These are phyloP conservation scores for Suhomyces choctaworum DNA, from an alignment of 1,139 yeast species.

Conservation along the genomic window DNA sequence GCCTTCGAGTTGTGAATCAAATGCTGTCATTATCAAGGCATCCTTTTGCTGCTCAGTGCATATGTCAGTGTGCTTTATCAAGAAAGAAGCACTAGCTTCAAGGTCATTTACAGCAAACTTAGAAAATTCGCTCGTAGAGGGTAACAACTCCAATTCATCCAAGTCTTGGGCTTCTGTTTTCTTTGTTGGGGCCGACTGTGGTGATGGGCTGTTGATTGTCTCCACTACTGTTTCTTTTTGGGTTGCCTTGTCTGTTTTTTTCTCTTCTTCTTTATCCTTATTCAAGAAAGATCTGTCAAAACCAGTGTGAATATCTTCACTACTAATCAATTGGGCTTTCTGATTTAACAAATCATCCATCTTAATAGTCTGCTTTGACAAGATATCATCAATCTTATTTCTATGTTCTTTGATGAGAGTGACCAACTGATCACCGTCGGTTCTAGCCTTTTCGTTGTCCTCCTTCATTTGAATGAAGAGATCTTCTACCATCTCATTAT, in stretches of 20 bases:
- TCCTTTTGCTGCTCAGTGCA: conserved; percentile 86
- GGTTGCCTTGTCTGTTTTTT: conserved; percentile 8
- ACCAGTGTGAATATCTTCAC: conserved; percentile 93
- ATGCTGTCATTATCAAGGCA: conserved; percentile 89
- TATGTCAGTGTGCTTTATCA: conserved; percentile 64
- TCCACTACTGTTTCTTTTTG: conserved; percentile 29
- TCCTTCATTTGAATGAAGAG: conserved; percentile 68
- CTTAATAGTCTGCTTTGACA: conserved; percentile 58
- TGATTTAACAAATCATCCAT: conserved; percentile 69
- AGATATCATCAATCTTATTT: conserved; percentile 64
- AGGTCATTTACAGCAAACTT: conserved; percentile 52
- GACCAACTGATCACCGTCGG: conserved; percentile 33
- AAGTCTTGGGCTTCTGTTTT: conserved; percentile 28
- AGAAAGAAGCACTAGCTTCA: conserved; percentile 49
- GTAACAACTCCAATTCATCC: conserved; percentile 40
- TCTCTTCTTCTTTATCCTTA: conserved; percentile 41
- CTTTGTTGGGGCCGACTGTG: conserved; percentile 6
- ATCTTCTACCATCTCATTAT: conserved; percentile 92
- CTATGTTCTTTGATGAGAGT: conserved; percentile 59
- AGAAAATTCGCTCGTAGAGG: conserved; percentile 69
- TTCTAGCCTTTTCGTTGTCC: conserved; percentile 53
- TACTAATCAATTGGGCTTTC: conserved; percentile 72
- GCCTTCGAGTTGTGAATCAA: conserved; percentile 73
- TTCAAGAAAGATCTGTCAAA: conserved; percentile 84
- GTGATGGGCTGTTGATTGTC: conserved; percentile 27